A percentile compares a stretch with the other conserved stretches of the same genome.
These are phyloP conservation scores for Cutaneotrichosporon curvatum DNA, from an alignment of 1,284 basidiomycete genomes.

Conservation along the genomic window DNA sequence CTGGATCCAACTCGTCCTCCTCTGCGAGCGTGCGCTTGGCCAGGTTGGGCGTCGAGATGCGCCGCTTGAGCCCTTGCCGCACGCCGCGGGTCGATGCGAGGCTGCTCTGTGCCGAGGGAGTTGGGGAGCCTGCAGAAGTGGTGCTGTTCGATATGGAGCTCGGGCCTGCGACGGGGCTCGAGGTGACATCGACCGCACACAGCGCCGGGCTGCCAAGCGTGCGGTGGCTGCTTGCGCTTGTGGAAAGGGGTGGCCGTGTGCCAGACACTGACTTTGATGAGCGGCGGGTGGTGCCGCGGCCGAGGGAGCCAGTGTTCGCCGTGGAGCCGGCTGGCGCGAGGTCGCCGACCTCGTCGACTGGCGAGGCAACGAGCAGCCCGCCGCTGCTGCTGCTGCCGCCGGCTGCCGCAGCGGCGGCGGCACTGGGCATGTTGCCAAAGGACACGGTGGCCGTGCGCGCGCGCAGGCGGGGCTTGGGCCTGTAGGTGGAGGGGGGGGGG, in stretches of 20 bases:
- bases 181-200: background rate
- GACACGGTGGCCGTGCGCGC: slow-evolving; percentile 34
- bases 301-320: background rate
- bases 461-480: slow-evolving; percentile 11
- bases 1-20: slow-evolving; percentile 16
- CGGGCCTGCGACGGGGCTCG: background rate
- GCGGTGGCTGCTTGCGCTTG: slow-evolving; percentile 12
- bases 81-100: too few relatives aligned
- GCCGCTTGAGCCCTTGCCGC: slow-evolving; percentile 29
- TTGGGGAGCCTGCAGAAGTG: too few relatives aligned
- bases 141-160: too few relatives aligned
- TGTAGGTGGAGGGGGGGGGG: too few relatives aligned
- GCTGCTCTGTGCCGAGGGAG: too few relatives aligned
- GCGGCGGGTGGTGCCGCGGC: slow-evolving; percentile 9
- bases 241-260: slow-evolving; percentile 16
- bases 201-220: background rate
- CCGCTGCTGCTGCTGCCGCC: slow-evolving; percentile 1
- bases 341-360: slow-evolving; percentile 2
- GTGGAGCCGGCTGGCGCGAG: slow-evolving; percentile 3
- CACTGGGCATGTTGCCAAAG: slow-evolving; percentile 22
- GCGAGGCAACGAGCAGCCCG: slow-evolving; percentile 5
- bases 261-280: slow-evolving; percentile 24
- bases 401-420: background rate
- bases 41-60: slow-evolving; percentile 36
- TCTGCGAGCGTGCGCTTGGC: slow-evolving; percentile 7